These are phyloP conservation scores for Colletotrichum sp. DNA, from an alignment of 2,329 filamentous ascomycete species.

Conservation along the genomic window DNA sequence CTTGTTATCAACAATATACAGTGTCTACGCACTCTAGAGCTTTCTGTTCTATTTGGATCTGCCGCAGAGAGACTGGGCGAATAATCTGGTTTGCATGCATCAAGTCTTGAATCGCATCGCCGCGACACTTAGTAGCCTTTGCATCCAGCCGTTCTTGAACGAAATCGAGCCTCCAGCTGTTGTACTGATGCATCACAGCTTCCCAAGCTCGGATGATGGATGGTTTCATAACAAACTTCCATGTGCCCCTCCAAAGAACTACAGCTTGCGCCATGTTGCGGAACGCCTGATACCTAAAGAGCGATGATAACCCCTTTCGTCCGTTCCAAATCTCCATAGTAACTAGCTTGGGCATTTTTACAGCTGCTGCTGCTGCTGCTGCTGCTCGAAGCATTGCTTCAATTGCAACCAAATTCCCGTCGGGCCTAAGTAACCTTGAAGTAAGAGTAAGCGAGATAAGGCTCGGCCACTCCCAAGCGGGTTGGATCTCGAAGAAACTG, in stretches of 20 bases:
- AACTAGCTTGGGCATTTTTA: conserved; percentile 34
- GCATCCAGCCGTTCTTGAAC: conserved; percentile 26
- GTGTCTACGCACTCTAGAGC: conserved; percentile 23
- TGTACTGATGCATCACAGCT: conserved; percentile 27
- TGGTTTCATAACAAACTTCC: conserved; percentile 28
- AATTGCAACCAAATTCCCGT: conserved; percentile 23
- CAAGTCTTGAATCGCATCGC: conserved; percentile 33
- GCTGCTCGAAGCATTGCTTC: conserved; percentile 24
- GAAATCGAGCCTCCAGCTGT: conserved; percentile 21
- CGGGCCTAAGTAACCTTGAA: conserved; percentile 29
- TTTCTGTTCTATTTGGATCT: conserved; percentile 34
- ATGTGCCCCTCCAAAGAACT: conserved; percentile 33
- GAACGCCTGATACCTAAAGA: conserved; percentile 32
- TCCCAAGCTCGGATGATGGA: conserved; percentile 30
- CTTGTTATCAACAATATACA: background rate
- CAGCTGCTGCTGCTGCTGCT: conserved; percentile 27
- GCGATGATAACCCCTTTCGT: conserved; percentile 31
- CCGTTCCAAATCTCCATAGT: conserved; percentile 41
- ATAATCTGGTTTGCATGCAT: conserved; percentile 31
- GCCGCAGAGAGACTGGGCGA: conserved; percentile 36
- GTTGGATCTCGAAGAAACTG: conserved; percentile 30
- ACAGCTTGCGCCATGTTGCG: conserved; percentile 17
- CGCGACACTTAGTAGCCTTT: conserved; percentile 31
- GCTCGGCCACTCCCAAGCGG: conserved; percentile 31
- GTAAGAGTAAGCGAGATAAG: conserved; percentile 35